These are phyloP conservation scores for Ettlia oleoabundans DNA, from an alignment of 139 green algal genomes.

Conservation along the genomic window DNA sequence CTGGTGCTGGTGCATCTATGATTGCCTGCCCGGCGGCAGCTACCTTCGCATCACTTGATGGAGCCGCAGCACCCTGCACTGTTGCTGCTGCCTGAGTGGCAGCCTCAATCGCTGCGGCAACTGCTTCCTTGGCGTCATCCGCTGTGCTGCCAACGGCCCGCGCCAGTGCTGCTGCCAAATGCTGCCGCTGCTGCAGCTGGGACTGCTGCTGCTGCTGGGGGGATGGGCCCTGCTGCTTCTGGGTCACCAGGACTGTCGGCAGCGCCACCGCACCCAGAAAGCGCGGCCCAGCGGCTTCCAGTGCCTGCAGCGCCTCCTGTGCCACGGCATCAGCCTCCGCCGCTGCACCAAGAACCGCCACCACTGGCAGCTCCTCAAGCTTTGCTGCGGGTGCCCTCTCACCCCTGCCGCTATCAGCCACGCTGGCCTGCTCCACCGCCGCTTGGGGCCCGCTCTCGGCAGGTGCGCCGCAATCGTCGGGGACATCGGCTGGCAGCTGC, in stretches of 20 bases:
- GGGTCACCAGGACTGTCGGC: background rate
- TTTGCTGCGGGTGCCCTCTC: no score
- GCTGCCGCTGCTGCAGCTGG: background rate
- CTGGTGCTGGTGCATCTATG: no score
- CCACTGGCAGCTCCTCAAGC: background rate
- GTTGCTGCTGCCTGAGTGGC: background rate
- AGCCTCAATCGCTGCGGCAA: constrained; percentile 2
- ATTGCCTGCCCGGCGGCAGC: no score
- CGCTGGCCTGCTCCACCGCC: no score
- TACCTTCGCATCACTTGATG: no score
- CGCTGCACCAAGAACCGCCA: background rate
- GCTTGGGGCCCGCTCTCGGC: no score
- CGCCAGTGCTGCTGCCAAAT: background rate
- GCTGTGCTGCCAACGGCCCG: background rate
- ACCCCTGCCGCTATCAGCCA: no score
- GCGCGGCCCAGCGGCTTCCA: constrained; percentile 4
- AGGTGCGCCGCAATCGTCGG: no score
- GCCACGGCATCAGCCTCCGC: background rate
- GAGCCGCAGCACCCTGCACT: no score
- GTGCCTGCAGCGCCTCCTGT: background rate
- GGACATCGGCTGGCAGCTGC: background rate
- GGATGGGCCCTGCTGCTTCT: background rate
- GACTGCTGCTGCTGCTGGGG: background rate
- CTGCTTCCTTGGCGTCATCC: background rate
- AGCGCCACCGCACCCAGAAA: background rate